Evolutionary conservation across 805 yeast species (phyloP).

Genomic region (Candida nemodendra): DNA sequence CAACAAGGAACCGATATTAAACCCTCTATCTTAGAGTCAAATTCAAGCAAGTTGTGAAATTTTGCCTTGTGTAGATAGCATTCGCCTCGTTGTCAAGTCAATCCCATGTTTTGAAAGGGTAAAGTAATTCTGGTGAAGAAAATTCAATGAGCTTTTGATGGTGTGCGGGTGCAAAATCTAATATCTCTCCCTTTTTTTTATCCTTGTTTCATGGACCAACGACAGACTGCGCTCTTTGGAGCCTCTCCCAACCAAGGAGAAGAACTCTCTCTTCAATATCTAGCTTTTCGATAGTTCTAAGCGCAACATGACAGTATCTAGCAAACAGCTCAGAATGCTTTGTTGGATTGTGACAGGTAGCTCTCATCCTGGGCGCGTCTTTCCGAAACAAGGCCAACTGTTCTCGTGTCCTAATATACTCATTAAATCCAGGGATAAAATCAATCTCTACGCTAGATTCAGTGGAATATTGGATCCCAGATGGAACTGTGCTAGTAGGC

Average conservation of each 20-base stretch:
- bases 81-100: no score
- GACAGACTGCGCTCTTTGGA: background rate
- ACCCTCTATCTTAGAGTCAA: no score
- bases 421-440: background rate
- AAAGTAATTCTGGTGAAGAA: no score
- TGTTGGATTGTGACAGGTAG: slow-evolving; percentile 6
- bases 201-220: background rate
- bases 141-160: no score
- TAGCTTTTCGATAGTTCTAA: background rate
- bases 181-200: background rate
- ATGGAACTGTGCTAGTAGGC: no score
- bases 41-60: no score
- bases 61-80: no score
- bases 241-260: slow-evolving; percentile 4
- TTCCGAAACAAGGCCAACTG: slow-evolving; percentile 2
- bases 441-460: no score
- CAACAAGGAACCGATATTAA: no score
- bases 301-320: slow-evolving; percentile 1
- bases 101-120: no score
- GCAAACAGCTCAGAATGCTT: slow-evolving; percentile 1
- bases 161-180: slow-evolving; percentile 9
- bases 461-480: no score
- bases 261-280: slow-evolving; percentile 1
- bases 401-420: background rate
- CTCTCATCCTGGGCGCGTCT: background rate